These are phyloP conservation scores for Plantago major DNA, from an alignment of 257 asterid species.

Conservation along the genomic window DNA sequence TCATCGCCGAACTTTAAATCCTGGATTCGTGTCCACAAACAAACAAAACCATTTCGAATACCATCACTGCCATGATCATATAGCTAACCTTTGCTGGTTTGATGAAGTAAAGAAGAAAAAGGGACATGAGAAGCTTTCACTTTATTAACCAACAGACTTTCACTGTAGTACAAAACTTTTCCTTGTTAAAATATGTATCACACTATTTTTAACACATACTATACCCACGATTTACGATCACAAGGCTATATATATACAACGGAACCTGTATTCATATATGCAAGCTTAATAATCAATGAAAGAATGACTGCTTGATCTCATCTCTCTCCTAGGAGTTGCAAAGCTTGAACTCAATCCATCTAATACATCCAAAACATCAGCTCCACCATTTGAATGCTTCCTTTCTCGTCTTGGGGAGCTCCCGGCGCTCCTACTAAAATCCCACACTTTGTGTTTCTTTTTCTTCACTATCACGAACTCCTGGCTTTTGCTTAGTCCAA, in stretches of 20 bases:
- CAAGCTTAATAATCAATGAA: conserved; percentile 20
- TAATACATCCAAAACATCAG: conserved; percentile 45
- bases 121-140: no score
- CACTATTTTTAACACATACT: conserved; percentile 5
- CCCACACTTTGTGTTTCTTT: conserved; percentile 25
- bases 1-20: no score
- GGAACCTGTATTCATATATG: conserved; percentile 2
- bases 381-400: conserved; percentile 25
- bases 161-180: conserved; percentile 3
- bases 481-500: conserved; percentile 85
- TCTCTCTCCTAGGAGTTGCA: conserved; percentile 13
- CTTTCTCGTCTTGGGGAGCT: conserved; percentile 38
- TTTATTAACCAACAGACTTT: background rate
- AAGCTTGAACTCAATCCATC: conserved; percentile 44
- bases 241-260: conserved; percentile 25
- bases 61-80: no score
- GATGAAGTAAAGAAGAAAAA: no score
- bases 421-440: conserved; percentile 50
- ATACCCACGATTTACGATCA: background rate
- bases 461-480: conserved; percentile 33
- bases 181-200: background rate
- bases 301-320: conserved; percentile 17
- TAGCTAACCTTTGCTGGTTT: no score
- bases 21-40: no score
- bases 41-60: no score